Percentiles rank a stretch among this genome's conserved stretches.
These are phyloP conservation scores for Boechera divaricarpa DNA, from an alignment of 345 rosid genomes.

Conservation along the genomic window DNA sequence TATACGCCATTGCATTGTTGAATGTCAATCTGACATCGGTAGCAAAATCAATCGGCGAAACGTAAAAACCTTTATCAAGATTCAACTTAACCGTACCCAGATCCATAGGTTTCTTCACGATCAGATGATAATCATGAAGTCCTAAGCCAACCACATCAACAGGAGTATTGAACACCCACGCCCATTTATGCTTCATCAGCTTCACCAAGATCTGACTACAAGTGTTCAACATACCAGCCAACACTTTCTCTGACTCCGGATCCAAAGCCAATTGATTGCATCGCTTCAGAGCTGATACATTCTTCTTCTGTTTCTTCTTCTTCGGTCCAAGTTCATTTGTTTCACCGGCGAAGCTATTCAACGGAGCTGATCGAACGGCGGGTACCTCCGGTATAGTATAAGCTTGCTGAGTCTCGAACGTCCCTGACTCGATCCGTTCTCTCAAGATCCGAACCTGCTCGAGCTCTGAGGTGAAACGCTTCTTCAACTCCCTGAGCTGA, in stretches of 20 bases:
- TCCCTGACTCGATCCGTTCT: constrained; percentile 57
- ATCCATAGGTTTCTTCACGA: constrained; percentile 81
- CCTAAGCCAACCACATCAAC: constrained; percentile 69
- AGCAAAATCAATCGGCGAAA: constrained; percentile 65
- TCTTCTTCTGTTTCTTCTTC: constrained; percentile 55
- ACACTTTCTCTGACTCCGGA: constrained; percentile 14
- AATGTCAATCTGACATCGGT: constrained; percentile 73
- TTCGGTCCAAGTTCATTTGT: constrained; percentile 42
- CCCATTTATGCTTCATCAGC: constrained; percentile 73
- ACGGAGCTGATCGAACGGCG: constrained; percentile 53
- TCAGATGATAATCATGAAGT: constrained; percentile 64
- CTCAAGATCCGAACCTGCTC: constrained; percentile 66
- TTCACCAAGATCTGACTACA: constrained; percentile 67
- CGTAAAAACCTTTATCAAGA: constrained; percentile 54
- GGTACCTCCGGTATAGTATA: constrained; percentile 19
- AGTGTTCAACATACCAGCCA: constrained; percentile 45
- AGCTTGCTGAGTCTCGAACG: constrained; percentile 31
- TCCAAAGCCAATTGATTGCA: constrained; percentile 39
- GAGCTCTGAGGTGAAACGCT: constrained; percentile 57
- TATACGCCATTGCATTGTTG: constrained; percentile 72
- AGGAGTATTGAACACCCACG: constrained; percentile 66
- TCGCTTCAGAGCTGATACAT: constrained; percentile 49
- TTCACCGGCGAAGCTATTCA: constrained; percentile 36
- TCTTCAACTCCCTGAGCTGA: constrained; percentile 62
- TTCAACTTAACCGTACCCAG: constrained; percentile 71